These are phyloP conservation scores for Candida incommunis DNA, from an alignment of 805 yeast genomes.

Conservation along the genomic window DNA sequence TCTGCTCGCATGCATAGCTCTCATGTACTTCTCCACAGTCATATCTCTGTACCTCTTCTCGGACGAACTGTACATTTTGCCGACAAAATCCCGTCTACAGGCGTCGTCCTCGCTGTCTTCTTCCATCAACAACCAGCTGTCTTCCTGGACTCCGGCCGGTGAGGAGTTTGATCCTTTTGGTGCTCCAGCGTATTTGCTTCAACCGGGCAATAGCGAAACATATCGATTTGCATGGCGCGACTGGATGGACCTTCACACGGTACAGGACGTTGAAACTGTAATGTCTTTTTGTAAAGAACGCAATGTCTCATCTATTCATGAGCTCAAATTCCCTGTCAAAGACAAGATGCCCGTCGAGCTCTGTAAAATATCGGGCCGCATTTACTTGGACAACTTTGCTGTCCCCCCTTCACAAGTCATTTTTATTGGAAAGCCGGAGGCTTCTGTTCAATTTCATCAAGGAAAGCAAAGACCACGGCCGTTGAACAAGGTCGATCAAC, in stretches of 20 bases:
- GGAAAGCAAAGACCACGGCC: conserved; percentile 1
- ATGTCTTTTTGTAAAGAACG: conserved; percentile 3
- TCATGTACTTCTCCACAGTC: background rate
- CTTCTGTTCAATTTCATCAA: conserved; percentile 1
- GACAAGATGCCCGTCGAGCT: conserved; percentile 7
- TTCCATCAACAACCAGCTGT: background rate
- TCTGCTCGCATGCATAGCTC: background rate
- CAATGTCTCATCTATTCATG: conserved; percentile 4
- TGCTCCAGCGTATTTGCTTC: conserved; percentile 3
- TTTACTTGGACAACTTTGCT: conserved; percentile 7
- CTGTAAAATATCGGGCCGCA: conserved; percentile 8
- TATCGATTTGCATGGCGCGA: conserved; percentile 11
- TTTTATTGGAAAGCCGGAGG: conserved; percentile 9
- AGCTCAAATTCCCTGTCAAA: conserved; percentile 7
- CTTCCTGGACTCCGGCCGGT: background rate
- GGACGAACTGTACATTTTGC: background rate
- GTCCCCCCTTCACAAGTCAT: conserved; percentile 9
- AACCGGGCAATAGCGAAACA: background rate
- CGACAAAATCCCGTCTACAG: background rate
- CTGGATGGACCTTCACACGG: conserved; percentile 11
- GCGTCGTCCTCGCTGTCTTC: background rate
- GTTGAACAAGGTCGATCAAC: conserved; percentile 4
- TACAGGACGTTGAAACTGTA: conserved; percentile 2
- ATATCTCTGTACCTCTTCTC: background rate
- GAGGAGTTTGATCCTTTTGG: conserved; percentile 6